Evolutionary conservation across 805 yeast genomes (phyloP).

Genomic region (Teunomyces lycoperdinae): DNA sequence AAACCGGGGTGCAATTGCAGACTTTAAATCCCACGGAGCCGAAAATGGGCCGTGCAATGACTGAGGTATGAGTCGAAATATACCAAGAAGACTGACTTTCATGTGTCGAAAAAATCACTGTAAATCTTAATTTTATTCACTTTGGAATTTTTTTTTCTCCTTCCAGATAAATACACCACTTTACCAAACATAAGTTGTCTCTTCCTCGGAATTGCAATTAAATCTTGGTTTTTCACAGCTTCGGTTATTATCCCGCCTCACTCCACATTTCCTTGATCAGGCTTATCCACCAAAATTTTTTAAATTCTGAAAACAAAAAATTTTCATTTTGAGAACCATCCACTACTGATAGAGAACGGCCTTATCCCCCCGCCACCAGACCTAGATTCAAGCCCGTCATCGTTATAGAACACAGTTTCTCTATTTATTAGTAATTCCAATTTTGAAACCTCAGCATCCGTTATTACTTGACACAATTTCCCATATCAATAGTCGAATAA

Average conservation of each 20-base stretch:
- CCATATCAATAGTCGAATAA: too few relatives aligned
- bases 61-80: not conserved
- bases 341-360: not conserved
- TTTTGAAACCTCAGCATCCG: not conserved
- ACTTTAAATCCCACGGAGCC: not conserved
- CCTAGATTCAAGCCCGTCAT: not conserved
- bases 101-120: not conserved
- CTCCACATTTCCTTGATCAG: not conserved
- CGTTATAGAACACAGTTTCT: not conserved
- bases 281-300: not conserved
- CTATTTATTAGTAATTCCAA: not conserved
- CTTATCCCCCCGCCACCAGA: not conserved
- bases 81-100: not conserved
- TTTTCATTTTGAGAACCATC: not conserved
- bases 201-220: too few relatives aligned
- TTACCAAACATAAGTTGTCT: too few relatives aligned
- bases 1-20: not conserved
- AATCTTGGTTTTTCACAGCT: too few relatives aligned
- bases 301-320: not conserved
- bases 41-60: slow-evolving; percentile 1
- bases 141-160: not conserved
- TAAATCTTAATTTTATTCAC: not conserved
- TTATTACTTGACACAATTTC: too few relatives aligned
- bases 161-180: too few relatives aligned
- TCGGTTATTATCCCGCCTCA: not conserved